These are phyloP conservation scores for Chalara sp. DNA, from an alignment of 2,329 filamentous ascomycete genomes.

Conservation along the genomic window DNA sequence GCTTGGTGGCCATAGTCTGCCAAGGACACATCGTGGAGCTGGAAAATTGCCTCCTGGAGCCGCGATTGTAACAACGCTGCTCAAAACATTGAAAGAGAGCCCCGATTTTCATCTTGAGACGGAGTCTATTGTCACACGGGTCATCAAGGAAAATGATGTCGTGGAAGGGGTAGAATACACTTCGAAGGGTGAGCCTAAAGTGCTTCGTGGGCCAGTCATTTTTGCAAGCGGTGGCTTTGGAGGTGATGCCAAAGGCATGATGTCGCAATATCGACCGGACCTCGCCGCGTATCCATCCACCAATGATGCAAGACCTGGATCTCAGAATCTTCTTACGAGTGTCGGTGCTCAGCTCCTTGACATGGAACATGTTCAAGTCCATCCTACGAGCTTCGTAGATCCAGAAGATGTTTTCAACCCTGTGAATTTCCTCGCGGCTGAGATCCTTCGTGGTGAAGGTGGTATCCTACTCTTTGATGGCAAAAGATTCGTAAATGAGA, in stretches of 20 bases:
- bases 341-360: constrained; percentile 35
- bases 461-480: constrained; percentile 47
- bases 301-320: constrained; percentile 50
- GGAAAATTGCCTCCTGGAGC: constrained; percentile 51
- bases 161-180: constrained; percentile 48
- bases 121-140: constrained; percentile 43
- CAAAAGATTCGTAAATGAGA: constrained; percentile 53
- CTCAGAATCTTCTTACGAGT: constrained; percentile 37
- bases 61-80: constrained; percentile 47
- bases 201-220: constrained; percentile 46
- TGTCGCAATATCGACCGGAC: constrained; percentile 51
- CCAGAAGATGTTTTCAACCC: constrained; percentile 35
- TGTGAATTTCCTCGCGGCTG: constrained; percentile 58
- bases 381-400: constrained; percentile 59
- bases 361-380: constrained; percentile 51
- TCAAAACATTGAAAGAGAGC: constrained; percentile 43
- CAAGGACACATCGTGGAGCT: constrained; percentile 50
- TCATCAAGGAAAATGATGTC: constrained; percentile 31
- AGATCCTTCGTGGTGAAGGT: constrained; percentile 56
- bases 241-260: constrained; percentile 50
- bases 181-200: constrained; percentile 23
- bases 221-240: constrained; percentile 58
- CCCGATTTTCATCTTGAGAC: constrained; percentile 45
- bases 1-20: constrained; percentile 50
- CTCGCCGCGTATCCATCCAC: constrained; percentile 54